phyloP scores from a whole-genome alignment of 768 basidiomycete genomes.

The Pleurotus cornucopiae region DNA sequence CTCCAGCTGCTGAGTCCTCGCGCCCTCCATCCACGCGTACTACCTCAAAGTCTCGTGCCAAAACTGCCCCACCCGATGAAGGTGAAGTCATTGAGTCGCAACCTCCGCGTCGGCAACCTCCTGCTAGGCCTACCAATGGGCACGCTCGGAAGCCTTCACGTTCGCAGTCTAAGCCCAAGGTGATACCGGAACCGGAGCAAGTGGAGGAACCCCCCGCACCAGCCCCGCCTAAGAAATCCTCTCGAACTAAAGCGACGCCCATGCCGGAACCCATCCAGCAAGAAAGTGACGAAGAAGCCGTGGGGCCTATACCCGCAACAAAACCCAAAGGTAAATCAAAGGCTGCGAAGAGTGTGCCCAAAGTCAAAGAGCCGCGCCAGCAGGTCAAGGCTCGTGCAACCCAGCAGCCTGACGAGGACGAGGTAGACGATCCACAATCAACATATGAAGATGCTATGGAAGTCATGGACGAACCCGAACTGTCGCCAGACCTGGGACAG shows the following conservation, averaged over 20 bases:
- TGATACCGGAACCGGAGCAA: neutral
- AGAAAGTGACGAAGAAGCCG: constrained; percentile 8
- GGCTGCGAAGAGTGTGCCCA: neutral
- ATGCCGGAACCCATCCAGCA: constrained; percentile 5
- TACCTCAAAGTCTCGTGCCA: neutral
- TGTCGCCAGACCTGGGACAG: too few species aligned
- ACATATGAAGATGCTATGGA: too few species aligned
- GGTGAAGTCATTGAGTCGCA: constrained; percentile 8
- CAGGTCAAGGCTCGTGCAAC: neutral
- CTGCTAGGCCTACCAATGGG: neutral
- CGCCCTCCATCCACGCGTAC: constrained; percentile 10
- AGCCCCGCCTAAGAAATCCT: constrained; percentile 13
- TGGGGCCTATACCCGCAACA: constrained; percentile 1
- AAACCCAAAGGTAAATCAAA: constrained; percentile 6
- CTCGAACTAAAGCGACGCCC: constrained; percentile 19
- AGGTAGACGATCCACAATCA: neutral
- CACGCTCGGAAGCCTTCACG: constrained; percentile 6
- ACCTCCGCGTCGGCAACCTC: neutral
- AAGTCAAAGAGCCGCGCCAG: neutral
- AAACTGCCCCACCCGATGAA: constrained; percentile 8
- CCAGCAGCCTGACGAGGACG: neutral
- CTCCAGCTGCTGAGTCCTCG: constrained; percentile 7
- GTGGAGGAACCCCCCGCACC: constrained; percentile 8
- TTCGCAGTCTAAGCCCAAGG: neutral
- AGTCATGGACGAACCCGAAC: neutral